Evolutionary conservation across 305 asterid species (phyloP), one percentile per base, ranked within the genome.

Genomic region (Salvia sclarea): DNA sequence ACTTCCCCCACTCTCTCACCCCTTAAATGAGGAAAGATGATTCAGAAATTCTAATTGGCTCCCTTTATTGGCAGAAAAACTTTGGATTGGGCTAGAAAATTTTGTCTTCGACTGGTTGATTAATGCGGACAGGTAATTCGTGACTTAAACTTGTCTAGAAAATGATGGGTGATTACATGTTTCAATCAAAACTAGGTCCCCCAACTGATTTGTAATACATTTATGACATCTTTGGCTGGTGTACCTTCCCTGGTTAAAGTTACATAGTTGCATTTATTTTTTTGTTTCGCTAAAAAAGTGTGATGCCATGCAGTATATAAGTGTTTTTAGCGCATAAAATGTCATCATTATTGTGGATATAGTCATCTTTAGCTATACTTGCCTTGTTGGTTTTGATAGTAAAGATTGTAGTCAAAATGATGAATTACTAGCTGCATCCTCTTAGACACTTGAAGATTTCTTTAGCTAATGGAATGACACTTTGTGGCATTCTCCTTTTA

Each of bases 101-200:
- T 95, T 95, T 85, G 97, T 91, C 79, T 95, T 95, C 20, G 98
- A 95, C 80, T 95, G 99, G 99, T 91, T 95, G 64, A 95, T 95
- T 53, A 91, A 95, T 79, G 98, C 96, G 48, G 99, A 95, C 91
- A 95, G 99, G 99, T 95, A 83, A 68, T 50, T 58, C 55, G n/a
- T 48, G 50, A 64, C 37, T 68, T 61, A 55, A 64, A 65, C 65
- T 64, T 65, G 58, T 74, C 50, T 64, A 38, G 37, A 63, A 44
- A 41, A 50, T 54, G 73, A 50, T 58, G 69, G 37, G 49, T 18
- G 41, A 33, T 68, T 5, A 54, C 52, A 71, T 58, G 21, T 62
- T 43, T 14, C 43, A 21, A 41, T 30, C 45, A 55, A 55, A 70
- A 21, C 38, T 62, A 45, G 77, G 48, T 63, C 43, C 33, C 35